phyloP scores from a whole-genome alignment of 345 rosid genomes.

The Nasturtium officinale region DNA sequence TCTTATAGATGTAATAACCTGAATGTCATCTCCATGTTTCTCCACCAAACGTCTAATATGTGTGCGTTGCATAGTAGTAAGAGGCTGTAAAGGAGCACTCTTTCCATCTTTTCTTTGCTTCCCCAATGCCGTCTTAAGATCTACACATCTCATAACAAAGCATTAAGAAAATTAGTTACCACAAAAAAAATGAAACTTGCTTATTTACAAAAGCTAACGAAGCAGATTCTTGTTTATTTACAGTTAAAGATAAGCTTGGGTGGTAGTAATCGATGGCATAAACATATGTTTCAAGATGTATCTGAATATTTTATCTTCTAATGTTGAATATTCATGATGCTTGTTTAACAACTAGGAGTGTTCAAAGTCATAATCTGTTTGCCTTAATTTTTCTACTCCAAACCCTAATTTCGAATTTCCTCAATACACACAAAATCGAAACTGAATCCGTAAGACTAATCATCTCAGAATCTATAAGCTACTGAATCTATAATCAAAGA shows the following conservation, averaged over 20 bases:
- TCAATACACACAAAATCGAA: background rate
- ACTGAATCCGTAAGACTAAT: background rate
- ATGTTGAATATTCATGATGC: background rate
- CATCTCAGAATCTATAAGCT: too few relatives aligned
- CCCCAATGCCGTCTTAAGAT: slow-evolving; percentile 84
- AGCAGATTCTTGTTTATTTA: background rate
- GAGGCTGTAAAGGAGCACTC: slow-evolving; percentile 68
- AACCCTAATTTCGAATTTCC: slow-evolving; percentile 19
- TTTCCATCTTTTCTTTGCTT: slow-evolving; percentile 91
- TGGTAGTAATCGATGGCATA: background rate
- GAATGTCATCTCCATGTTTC: slow-evolving; percentile 76
- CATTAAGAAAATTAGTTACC: background rate
- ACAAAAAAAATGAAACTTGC: background rate
- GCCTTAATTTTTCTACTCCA: background rate
- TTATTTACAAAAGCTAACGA: background rate
- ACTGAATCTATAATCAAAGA: too few relatives aligned
- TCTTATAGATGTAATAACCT: slow-evolving; percentile 50
- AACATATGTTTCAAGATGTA: background rate
- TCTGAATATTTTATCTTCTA: background rate
- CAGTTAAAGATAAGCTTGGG: slow-evolving; percentile 10
- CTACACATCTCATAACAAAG: slow-evolving; percentile 42
- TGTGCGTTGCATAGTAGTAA: slow-evolving; percentile 76
- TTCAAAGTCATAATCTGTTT: background rate
- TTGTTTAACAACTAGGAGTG: background rate
- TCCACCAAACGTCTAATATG: slow-evolving; percentile 62